These are phyloP conservation scores for Hordeum marinum DNA, from an alignment of 176 grass and related monocot genomes.

Conservation along the genomic window DNA sequence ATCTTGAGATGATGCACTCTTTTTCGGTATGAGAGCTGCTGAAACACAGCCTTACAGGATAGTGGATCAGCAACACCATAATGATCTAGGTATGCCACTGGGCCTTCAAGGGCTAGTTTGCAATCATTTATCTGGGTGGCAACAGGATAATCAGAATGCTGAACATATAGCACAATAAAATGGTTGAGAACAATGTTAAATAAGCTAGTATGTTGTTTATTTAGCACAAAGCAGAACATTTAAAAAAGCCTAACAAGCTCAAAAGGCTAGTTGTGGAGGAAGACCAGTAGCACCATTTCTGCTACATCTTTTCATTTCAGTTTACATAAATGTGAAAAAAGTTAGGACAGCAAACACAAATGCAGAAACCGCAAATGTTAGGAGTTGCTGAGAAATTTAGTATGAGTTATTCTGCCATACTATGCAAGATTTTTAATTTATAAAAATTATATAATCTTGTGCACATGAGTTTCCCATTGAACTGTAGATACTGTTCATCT, in stretches of 20 bases:
- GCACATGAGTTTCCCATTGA: not conserved
- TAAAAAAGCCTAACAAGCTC: not conserved
- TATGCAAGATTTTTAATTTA: not conserved
- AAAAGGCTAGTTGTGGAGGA: slow-evolving; percentile 3
- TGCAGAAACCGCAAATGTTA: not conserved
- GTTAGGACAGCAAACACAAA: not conserved
- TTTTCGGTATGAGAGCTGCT: slow-evolving; percentile 45
- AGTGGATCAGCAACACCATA: slow-evolving; percentile 49
- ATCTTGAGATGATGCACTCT: slow-evolving; percentile 43
- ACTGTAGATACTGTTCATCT: not conserved
- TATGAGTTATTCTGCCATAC: not conserved
- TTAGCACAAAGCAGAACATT: not conserved
- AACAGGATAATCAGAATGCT: slow-evolving; percentile 15
- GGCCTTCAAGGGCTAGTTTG: slow-evolving; percentile 80
- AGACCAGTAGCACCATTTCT: not conserved
- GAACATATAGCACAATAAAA: not conserved
- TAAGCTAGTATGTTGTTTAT: not conserved
- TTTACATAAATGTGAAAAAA: not conserved
- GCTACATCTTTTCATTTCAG: not conserved
- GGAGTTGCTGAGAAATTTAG: not conserved
- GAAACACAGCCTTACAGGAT: slow-evolving; percentile 63
- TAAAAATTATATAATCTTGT: slow-evolving; percentile 1
- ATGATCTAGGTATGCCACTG: slow-evolving; percentile 41
- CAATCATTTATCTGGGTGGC: slow-evolving; percentile 58
- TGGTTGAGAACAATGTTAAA: not conserved